Evolutionary conservation across 225 moss, liverwort and hornwort species (phyloP), one percentile per base, ranked within the genome.

Genomic region (Pleurozium schreberi): DNA sequence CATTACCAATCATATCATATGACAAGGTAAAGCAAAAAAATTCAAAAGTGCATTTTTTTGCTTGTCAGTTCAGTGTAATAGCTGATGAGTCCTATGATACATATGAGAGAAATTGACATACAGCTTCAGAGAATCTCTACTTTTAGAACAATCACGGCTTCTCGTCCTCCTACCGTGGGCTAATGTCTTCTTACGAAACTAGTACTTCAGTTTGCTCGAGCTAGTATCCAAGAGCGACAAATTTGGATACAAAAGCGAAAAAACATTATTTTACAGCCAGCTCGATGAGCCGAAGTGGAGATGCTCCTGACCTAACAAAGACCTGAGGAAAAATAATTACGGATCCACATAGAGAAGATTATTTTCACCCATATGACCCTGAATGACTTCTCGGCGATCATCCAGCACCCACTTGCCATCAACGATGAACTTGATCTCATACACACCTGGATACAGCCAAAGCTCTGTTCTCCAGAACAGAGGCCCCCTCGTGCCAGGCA

Each of bases 341-440:
- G 80, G 89, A 42, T 97, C 96, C 49, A 99, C 99, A 84, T 92
- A 88, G 6, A 99, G 90, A 80, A 99, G 83, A 81, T 99, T 99
- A 87, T 99, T 99, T 89, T 96, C 95, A 81, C 94, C 93, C 89
- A 95, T 91, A 53, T 95, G 91, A 47, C 93, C 94, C 84, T 95
- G 91, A 82, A 96, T 89, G 52, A 94, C 91, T 88, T 97, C 96
- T 90, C 97, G 92, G 89, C 96, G 95, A 83, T 94, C 91, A 93
- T 99, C 99, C 76, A 99, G 89, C 88, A 96, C 92, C 99, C 99
- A 99, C 58, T 85, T 92, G 66, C 99, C 99, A 90, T 99, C 96
- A 62, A 97, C 94, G 59, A 99, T 93, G 85, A 99, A 99, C 70
- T 99, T 99, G 73, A 99, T 93, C 90, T 99, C 99, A 82, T 96